Base-by-base conservation (phyloP, 108 stramenopile genomes). In the Skeletonema marinoi region DNA sequence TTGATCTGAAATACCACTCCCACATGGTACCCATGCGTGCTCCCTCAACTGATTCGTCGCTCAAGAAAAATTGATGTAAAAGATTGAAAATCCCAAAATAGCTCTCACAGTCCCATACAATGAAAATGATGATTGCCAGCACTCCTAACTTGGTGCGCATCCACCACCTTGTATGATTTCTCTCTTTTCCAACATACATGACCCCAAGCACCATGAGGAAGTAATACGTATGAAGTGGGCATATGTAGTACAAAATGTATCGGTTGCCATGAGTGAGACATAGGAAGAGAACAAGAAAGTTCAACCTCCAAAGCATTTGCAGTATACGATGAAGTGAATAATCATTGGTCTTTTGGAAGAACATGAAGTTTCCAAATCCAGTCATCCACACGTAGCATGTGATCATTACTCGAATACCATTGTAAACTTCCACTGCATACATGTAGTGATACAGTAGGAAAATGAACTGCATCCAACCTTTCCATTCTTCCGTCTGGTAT, bases 321-420 rank as follows among this genome's bases (percentile, higher is more conserved):
- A 98, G 66, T 17, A 99, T 80, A 29, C 98, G 94, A 32, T 97
- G 90, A 3, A 88, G 42, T 2, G 94, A 89, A 71, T 92, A 99
- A 86, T 99, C 98, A 14, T 78, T 88, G 73, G 90, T 97, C 50
- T 95, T 85, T 74, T 97, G 96, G 74, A 96, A 97, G 87, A 97
- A 98, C 71, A 88, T 91, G 79, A 97, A 97, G 80, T 99, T 98
- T 33, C 97, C 98, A 84, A 98, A 98, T 17, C 98, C 98, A 10
- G 99, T 98, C 97, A 99, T 96, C 97, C 97, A 99, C 17, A 98
- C 97, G 85, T 98, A 99, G 77, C 93, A 97, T 17, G 98, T 98
- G 62, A 98, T 98, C 93, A 98, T 92, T 73, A 98, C 90, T 38
- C 98, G 96, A 75, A 98, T 93, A 13, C 89, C 60, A 72, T 98